Evolutionary conservation across 2,329 filamentous ascomycete species (phyloP).

Genomic region (Calonectria montana): DNA sequence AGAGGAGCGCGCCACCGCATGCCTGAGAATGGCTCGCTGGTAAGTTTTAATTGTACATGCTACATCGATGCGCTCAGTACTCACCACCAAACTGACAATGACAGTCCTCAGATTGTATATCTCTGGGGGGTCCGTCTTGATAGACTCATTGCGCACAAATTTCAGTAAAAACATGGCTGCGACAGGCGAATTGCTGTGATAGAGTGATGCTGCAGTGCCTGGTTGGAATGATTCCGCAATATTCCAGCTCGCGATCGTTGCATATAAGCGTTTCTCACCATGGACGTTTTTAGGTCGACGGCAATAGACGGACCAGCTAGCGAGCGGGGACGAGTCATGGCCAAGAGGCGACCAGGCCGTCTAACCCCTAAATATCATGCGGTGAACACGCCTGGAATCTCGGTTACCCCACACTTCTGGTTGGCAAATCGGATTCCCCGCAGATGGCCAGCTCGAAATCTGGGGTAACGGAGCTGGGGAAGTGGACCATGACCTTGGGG

Average conservation of each 20-base stretch:
- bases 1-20: constrained; percentile 8
- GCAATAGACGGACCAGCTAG: constrained; percentile 13
- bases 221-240: background rate
- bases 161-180: constrained; percentile 22
- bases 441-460: background rate
- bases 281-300: constrained; percentile 1
- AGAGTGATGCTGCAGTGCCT: background rate
- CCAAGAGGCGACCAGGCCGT: background rate
- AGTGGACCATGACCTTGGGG: background rate
- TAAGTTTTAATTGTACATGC: background rate
- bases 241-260: background rate
- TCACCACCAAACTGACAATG: constrained; percentile 17
- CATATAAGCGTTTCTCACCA: background rate
- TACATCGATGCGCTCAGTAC: background rate
- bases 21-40: background rate
- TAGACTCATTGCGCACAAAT: constrained; percentile 27
- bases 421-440: background rate
- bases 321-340: constrained; percentile 13
- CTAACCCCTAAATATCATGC: background rate
- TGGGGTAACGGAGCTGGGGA: constrained; percentile 16
- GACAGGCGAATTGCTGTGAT: background rate
- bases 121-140: constrained; percentile 23
- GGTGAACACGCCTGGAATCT: background rate
- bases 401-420: background rate
- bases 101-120: constrained; percentile 26